A percentile compares a stretch with the other conserved stretches of the same genome.
These are phyloP conservation scores for Sporobolomyces pararoseus DNA, from an alignment of 768 basidiomycete species.

Conservation along the genomic window DNA sequence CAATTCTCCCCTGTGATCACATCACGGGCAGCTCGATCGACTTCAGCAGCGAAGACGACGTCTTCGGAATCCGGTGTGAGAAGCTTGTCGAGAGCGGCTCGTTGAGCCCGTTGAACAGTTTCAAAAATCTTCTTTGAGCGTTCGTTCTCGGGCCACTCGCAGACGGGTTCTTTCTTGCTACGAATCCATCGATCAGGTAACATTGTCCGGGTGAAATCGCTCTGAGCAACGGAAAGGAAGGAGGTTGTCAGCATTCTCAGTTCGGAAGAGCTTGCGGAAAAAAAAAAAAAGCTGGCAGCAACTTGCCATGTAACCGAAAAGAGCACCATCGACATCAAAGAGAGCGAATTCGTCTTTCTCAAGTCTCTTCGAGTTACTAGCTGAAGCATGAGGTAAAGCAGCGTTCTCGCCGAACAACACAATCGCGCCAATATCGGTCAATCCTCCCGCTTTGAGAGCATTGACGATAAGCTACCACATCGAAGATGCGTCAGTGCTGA, in stretches of 20 bases:
- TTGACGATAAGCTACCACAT: conserved; percentile 19
- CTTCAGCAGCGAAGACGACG: conserved; percentile 13
- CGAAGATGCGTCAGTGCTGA: background rate
- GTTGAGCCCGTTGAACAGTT: conserved; percentile 21
- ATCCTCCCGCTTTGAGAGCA: conserved; percentile 26
- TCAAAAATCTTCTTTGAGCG: conserved; percentile 23
- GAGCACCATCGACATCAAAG: conserved; percentile 24
- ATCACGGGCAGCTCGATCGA: conserved; percentile 20
- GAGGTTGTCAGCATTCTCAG: background rate
- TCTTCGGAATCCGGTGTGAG: background rate
- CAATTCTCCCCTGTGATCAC: conserved; percentile 11
- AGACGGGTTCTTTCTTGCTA: background rate
- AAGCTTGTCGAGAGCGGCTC: conserved; percentile 16
- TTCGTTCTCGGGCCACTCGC: conserved; percentile 5
- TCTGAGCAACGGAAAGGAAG: background rate
- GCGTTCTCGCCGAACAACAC: conserved; percentile 33
- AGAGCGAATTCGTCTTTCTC: conserved; percentile 17
- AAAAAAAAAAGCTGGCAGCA: too few species aligned
- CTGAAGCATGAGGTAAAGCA: conserved; percentile 26
- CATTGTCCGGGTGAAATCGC: conserved; percentile 35
- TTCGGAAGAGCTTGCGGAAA: too few species aligned
- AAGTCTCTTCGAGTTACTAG: background rate
- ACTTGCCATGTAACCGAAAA: conserved; percentile 25
- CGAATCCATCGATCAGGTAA: background rate
- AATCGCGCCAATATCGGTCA: conserved; percentile 19